phyloP scores from a whole-genome alignment of 306 rosid species.

The Begonia peltatifolia region DNA sequence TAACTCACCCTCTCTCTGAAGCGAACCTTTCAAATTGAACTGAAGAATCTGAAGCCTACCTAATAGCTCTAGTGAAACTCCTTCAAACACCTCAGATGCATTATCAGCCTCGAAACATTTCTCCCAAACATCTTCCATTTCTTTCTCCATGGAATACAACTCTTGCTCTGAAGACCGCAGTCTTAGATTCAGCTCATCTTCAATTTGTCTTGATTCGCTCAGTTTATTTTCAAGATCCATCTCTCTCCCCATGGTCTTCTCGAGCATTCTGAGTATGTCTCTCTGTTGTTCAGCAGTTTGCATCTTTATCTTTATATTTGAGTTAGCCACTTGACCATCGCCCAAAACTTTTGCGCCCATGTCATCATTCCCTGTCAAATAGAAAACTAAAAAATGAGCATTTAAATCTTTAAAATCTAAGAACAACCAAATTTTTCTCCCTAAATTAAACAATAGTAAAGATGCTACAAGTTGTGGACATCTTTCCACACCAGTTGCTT shows the following conservation, averaged over 20 bases:
- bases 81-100: slow-evolving; percentile 34
- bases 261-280: slow-evolving; percentile 56
- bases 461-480: no score
- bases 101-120: slow-evolving; percentile 55
- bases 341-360: slow-evolving; percentile 18
- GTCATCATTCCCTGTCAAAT: slow-evolving; percentile 33
- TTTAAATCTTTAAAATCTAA: no score
- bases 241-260: slow-evolving; percentile 67
- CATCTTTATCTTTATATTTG: slow-evolving; percentile 28
- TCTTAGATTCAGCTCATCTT: slow-evolving; percentile 33
- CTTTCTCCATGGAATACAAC: slow-evolving; percentile 39
- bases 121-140: slow-evolving; percentile 38
- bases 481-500: no score
- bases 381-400: no score
- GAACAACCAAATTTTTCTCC: no score
- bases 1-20: slow-evolving; percentile 45
- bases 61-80: slow-evolving; percentile 51
- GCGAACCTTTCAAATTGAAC: slow-evolving; percentile 43
- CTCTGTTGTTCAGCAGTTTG: slow-evolving; percentile 59
- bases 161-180: slow-evolving; percentile 32
- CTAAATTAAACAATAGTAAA: no score
- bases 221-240: slow-evolving; percentile 66
- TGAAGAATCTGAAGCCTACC: slow-evolving; percentile 57
- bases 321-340: slow-evolving; percentile 27
- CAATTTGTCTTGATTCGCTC: slow-evolving; percentile 30